Percentiles rank a stretch among this genome's conserved stretches.
These are phyloP conservation scores for Aspergillus arachidicola DNA, from an alignment of 2,329 filamentous ascomycete genomes.

Conservation along the genomic window DNA sequence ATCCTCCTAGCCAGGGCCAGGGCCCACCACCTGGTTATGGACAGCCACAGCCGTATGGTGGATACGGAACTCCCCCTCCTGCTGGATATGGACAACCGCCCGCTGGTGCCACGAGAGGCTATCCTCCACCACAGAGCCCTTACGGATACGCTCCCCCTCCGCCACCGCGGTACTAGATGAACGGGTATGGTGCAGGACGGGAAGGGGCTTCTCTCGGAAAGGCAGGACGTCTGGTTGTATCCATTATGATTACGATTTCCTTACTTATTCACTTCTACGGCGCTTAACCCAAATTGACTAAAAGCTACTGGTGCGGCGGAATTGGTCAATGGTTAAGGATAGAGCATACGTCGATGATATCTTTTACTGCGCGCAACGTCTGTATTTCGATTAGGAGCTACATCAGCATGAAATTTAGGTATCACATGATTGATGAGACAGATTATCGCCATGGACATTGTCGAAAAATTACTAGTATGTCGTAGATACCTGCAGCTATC, in stretches of 20 bases:
- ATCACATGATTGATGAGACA: background rate
- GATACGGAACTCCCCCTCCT: conserved; percentile 25
- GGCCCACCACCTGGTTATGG: conserved; percentile 24
- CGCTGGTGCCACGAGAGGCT: conserved; percentile 10
- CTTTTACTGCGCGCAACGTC: background rate
- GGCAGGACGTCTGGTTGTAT: background rate
- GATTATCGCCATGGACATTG: background rate
- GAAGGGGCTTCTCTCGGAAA: background rate
- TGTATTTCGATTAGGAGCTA: background rate
- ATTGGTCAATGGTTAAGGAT: conserved; percentile 3
- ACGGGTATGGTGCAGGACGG: conserved; percentile 12
- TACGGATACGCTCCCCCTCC: conserved; percentile 26
- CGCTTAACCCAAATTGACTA: conserved; percentile 1
- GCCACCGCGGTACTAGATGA: conserved; percentile 29
- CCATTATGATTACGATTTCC: background rate
- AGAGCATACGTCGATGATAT: background rate
- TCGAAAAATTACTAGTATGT: no score
- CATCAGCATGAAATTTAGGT: background rate
- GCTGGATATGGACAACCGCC: conserved; percentile 19
- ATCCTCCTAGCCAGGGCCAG: conserved; percentile 11
- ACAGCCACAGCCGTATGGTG: conserved; percentile 25
- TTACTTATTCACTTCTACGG: background rate
- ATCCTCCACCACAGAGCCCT: conserved; percentile 18
- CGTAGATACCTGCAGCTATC: no score
- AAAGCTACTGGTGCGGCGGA: background rate